Base-by-base conservation (phyloP, 2,329 filamentous ascomycete genomes). In the Xylariaceae sp. region DNA sequence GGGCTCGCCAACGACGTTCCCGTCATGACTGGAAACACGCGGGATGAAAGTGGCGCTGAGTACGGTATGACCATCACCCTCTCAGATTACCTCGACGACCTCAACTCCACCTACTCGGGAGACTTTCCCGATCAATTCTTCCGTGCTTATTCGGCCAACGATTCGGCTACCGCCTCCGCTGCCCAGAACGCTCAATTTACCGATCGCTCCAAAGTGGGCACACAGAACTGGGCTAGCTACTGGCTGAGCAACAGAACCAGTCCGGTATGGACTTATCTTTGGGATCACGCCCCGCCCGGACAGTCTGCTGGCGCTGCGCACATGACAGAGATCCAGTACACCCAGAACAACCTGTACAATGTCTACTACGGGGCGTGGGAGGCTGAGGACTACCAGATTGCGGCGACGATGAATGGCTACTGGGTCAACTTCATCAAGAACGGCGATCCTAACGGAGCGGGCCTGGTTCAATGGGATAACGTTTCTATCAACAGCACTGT, bases 11-110 rank as follows among this genome's bases (percentile, higher is more conserved):
- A 66, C 33, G 51, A 69, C 39, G 60, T 69, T 2, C 62, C 63
- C 17, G 48, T 68, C n/a, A 48, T 69, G 12, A 68, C 66, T 1
- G 65, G 65, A 18, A 66, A 67, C 54, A 68, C 58, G 43, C 56
- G 54, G 36, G 66, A 68, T 22, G 65, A 69, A 52, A 60, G 52
- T 31, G 63, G 66, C 14, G 60, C 62, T 1, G 53, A 31, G 34
- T 62, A 60, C n/a, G 53, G 53, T 14, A 55, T 62, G 2, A 59
- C 54, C 38, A 58, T 63, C 47, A 60, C 59, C 10, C 38, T 65
- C 10, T 45, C 48, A 14, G 51, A 59, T 17, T 66, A 65, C 55
- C 47, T 59, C 14, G 43, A 43, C 19, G 55, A 61, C 18, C 19
- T 54, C 31, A 56, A 62, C 51, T 51, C 46, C 18, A 59, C 58